Conservation (phyloP, 1,139 yeast genomes). For the Suhomyces maxii region DNA sequence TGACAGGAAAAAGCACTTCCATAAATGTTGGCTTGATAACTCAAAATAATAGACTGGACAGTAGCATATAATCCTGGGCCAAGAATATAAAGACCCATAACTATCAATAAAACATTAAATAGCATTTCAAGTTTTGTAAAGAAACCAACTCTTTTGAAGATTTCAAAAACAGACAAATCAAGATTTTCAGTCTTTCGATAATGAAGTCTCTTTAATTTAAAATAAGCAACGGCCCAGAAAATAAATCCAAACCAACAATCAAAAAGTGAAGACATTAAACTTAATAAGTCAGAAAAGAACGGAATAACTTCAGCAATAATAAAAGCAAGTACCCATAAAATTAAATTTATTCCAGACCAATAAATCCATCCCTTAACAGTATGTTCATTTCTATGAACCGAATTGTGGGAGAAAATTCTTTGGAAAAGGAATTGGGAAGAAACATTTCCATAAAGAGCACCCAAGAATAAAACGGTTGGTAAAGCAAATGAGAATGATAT, state of each 20-base stretch:
- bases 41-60: conserved; percentile 50
- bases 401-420: conserved; percentile 41
- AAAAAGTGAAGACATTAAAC: conserved; percentile 62
- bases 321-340: conserved; percentile 55
- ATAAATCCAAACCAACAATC: conserved; percentile 68
- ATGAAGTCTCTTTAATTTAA: conserved; percentile 36
- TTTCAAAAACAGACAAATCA: conserved; percentile 13
- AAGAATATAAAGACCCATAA: conserved; percentile 51
- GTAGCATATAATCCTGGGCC: conserved; percentile 63
- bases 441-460: conserved; percentile 55
- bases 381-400: conserved; percentile 47
- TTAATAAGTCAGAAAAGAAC: conserved; percentile 56
- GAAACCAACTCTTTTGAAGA: conserved; percentile 21
- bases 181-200: conserved; percentile 9
- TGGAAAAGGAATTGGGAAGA: conserved; percentile 52
- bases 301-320: conserved; percentile 64
- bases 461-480: conserved; percentile 59
- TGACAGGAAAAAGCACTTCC: conserved; percentile 55
- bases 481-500: conserved; percentile 61
- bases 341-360: conserved; percentile 47
- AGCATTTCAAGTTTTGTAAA: conserved; percentile 32
- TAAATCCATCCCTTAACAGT: conserved; percentile 53
- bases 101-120: conserved; percentile 39
- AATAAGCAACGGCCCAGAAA: conserved; percentile 65
- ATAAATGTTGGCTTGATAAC: conserved; percentile 47